Evolutionary conservation across 2,329 filamentous ascomycete species (phyloP), one percentile per base, ranked within the genome.

Genomic region (Drechslerella stenobrocha): DNA sequence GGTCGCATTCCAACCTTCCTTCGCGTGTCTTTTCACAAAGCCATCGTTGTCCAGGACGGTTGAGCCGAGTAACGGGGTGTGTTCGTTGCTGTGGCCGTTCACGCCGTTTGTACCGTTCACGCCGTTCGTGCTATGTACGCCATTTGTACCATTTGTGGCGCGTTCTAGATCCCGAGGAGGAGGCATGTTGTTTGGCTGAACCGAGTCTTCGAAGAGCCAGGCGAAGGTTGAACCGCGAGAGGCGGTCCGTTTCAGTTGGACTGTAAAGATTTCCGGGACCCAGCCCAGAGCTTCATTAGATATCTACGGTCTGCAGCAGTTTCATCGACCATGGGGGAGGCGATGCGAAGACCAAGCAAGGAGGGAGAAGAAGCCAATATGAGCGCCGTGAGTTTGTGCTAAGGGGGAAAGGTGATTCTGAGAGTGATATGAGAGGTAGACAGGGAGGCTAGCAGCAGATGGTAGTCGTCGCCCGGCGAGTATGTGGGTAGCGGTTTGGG

Each of bases 221-320:
- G 63, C 50, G 63, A 67, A 67, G 47, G 61, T 51, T 55, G 63
- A 67, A 56, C 55, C 32, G 63, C 63, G 63, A 60, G 63, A 67
- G 50, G 63, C 63, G 59, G 63, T 60, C 50, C 63, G 55, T 67
- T 60, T 67, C 63, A 67, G 63, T 56, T 60, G 55, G 51, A 60
- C 63, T 67, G 45, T 67, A 60, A 53, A 35, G 44, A 30, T 67
- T 60, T 37, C 63, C 55, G 63, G 63, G 63, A 55, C 50, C 63
- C 63, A 56, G 63, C 63, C 63, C 63, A 67, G 63, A 67, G 51
- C 32, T 67, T 55, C 63, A 67, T 67, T 28, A 67, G 63, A 67
- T 67, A 59, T 37, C 52, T 56, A 37, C 40, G 15, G 46, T 22
- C 34, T 58, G 13, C 40, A 42, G 52, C 42, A 30, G 15, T 67